Evolutionary conservation across 768 basidiomycete genomes (phyloP), one percentile per base, ranked within the genome.

Genomic region (Lyophyllum shimeji): DNA sequence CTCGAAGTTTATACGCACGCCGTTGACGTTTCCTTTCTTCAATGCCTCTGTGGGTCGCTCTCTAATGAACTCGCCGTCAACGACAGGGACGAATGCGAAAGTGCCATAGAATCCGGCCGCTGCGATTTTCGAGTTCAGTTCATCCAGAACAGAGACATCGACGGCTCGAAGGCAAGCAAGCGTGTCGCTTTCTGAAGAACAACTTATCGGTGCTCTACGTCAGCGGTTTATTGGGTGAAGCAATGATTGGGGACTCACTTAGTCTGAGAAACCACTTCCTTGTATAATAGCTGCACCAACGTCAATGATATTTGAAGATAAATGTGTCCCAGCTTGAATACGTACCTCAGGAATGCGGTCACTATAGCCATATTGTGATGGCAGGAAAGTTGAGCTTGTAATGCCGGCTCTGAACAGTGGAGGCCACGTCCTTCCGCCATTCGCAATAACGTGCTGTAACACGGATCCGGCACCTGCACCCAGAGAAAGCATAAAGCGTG

Each of bases 381-480:
- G 76, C 5, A 82, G 57, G 61, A 69, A 79, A 0, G 68, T 63
- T 0, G 81, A 82, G 59, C 77, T 80, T 7, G 76, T 72, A 11
- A 82, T 78, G 0, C 72, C 79, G 17, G 60, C 68, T 45, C 67
- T 62, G 62, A 81, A 82, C 1, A 82, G 63, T 0, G 74, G 72
- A 0, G 80, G 79, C 4, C 68, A 60, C 0, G 79, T 82, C 29
- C 71, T 68, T 13, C 80, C 80, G 9, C 69, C 70, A 29, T 80
- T 66, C 7, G 80, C 81, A 21, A 81, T 63, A 1, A 81, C 31
- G 29, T 82, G 81, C 50, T 82, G 80, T 2, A 82, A 21, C 7
- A 82, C 79, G 1, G 80, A 81, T 1, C 79, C 80, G 21, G 75
- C 81, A 50, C 77, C 76, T 75, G 24, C 15, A n/a, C n/a, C n/a